Percentiles rank a stretch among this genome's conserved stretches.
Conservation (phyloP, 495 filamentous ascomycete species). For the Rostrohypoxylon terebratum region DNA sequence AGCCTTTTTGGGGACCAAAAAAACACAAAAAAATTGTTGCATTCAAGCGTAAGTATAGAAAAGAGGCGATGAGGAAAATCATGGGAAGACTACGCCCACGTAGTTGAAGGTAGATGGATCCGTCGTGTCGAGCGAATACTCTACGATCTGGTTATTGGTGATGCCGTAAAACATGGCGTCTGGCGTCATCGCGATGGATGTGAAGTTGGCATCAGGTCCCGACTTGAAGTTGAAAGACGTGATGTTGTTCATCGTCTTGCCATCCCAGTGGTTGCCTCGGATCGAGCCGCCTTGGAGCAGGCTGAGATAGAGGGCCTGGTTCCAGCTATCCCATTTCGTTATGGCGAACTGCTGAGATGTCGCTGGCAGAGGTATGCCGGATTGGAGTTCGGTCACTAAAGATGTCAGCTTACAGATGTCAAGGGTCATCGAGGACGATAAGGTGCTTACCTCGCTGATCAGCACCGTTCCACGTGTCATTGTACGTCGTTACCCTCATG, state of each 20-base stretch:
- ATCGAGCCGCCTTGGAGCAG: conserved; percentile 28
- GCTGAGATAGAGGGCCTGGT: conserved; percentile 32
- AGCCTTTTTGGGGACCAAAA: conserved; percentile 15
- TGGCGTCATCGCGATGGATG: conserved; percentile 39
- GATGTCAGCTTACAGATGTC: conserved; percentile 8
- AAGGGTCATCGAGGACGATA: background rate
- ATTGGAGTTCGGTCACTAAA: conserved; percentile 37
- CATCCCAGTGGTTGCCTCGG: conserved; percentile 34
- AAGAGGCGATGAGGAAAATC: background rate
- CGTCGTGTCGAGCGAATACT: conserved; percentile 35
- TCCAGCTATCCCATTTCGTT: conserved; percentile 39
- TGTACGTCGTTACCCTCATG: conserved; percentile 38
- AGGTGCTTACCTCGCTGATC: conserved; percentile 32
- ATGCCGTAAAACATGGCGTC: conserved; percentile 47
- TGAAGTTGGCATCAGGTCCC: conserved; percentile 38
- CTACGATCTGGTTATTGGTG: conserved; percentile 35
- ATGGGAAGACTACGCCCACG: conserved; percentile 37
- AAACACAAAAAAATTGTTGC: conserved; percentile 11
- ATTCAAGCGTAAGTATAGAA: background rate
- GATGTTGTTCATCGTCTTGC: conserved; percentile 24
- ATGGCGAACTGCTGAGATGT: conserved; percentile 41
- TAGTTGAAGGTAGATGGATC: conserved; percentile 41
- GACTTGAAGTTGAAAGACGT: conserved; percentile 23
- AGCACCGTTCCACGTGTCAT: conserved; percentile 36
- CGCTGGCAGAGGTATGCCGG: conserved; percentile 35